Conservation (phyloP, 208 protist species). For the Leishmania braziliensis region DNA sequence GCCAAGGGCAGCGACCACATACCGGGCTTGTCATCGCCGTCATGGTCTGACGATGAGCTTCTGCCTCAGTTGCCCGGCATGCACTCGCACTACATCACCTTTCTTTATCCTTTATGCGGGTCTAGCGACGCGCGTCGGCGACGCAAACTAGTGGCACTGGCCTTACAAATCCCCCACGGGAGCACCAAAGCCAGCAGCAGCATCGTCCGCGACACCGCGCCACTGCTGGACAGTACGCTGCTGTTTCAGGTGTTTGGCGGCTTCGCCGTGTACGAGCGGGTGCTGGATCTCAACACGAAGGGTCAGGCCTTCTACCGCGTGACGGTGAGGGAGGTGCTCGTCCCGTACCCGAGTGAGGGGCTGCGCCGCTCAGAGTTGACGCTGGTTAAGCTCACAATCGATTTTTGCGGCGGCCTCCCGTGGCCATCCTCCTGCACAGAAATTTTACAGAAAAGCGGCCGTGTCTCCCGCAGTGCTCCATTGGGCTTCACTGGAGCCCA, state of each 20-base stretch:
- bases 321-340: slow-evolving; percentile 63
- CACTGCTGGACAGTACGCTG: slow-evolving; percentile 32
- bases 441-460: slow-evolving; percentile 50
- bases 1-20: slow-evolving; percentile 39
- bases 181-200: slow-evolving; percentile 4
- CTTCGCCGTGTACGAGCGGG: slow-evolving; percentile 53
- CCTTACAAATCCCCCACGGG: slow-evolving; percentile 30
- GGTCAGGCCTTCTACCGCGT: slow-evolving; percentile 12
- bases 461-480: slow-evolving; percentile 55
- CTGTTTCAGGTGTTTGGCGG: slow-evolving; percentile 82
- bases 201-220: slow-evolving; percentile 8
- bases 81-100: slow-evolving; percentile 43
- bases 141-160: slow-evolving; percentile 37
- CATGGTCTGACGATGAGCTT: slow-evolving; percentile 61
- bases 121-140: slow-evolving; percentile 44
- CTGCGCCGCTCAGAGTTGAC: slow-evolving; percentile 49
- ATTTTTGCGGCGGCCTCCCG: slow-evolving; percentile 69
- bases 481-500: slow-evolving; percentile 50
- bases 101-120: slow-evolving; percentile 54
- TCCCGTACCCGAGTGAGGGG: slow-evolving; percentile 52
- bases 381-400: slow-evolving; percentile 34
- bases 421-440: slow-evolving; percentile 78
- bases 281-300: slow-evolving; percentile 8
- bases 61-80: slow-evolving; percentile 41
- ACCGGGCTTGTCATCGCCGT: slow-evolving; percentile 52